Evolutionary conservation across 106 monocot species (phyloP), one percentile per base, ranked within the genome.

Genomic region (Platanthera zijinensis): DNA sequence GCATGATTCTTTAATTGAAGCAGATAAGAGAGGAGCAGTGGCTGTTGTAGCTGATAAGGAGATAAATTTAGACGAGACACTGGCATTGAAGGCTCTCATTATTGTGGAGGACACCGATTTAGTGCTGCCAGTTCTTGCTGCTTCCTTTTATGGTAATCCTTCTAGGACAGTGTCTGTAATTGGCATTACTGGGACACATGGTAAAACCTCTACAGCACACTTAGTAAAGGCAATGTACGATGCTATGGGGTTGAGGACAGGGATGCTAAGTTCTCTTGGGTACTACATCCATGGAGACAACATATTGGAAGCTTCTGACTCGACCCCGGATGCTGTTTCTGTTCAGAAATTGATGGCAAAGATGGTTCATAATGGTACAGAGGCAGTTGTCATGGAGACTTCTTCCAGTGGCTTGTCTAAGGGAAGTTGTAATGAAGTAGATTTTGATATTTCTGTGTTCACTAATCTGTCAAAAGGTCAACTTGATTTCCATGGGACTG

Each of bases 381-480:
- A 91, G 75, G 90, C 85, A 7, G 84, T 84, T 28, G 83, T 88
- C 8, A 78, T 91, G 84, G 90, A 91, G 72, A 79, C 85, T 54
- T 84, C 85, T 74, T 83, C 84, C 50, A 72, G 80, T 69, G 85
- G 87, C 12, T 78, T 89, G 72, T 81, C 86, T 19, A 53, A 72
- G n/a, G 83, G 86, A 8, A 80, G 80, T 52, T 88, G 84, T 56
- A 83, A 87, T 76, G 91, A 93, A 72, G 82, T 97, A 62, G 96
- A 97, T 84, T 97, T 90, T 68, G 93, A 97, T 76, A 86, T 97
- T 83, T 89, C 96, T 0, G 87, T 97, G 47, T 86, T 97, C 66
- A 97, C 93, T 18, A 93, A 97, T 74, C 72, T 91, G 30, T 84
- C 84, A 48, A 78, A 81, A 47, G 89, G 90, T 57, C 82, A 85